A percentile compares a stretch with the other conserved stretches of the same genome.
These are phyloP conservation scores for Lecanicillium sp. DNA, from an alignment of 2,329 filamentous ascomycete species.

Conservation along the genomic window DNA sequence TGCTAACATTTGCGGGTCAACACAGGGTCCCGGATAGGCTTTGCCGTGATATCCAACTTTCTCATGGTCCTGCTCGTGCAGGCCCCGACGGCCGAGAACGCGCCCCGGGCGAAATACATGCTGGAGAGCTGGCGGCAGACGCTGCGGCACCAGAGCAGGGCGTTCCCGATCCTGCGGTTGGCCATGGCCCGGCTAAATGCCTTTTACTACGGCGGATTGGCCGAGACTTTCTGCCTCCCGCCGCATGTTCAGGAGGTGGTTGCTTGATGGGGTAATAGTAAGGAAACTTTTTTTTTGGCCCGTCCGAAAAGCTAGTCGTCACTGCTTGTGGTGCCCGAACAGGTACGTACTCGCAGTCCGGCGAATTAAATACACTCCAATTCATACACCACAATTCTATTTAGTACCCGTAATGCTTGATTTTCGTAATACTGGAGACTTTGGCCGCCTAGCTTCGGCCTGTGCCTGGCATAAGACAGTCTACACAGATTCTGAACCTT, in stretches of 20 bases:
- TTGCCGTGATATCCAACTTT: slow-evolving; percentile 17
- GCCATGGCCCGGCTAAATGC: slow-evolving; percentile 14
- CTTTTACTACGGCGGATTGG: slow-evolving; percentile 14
- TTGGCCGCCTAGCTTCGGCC: too few species aligned
- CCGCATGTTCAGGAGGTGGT: slow-evolving; percentile 14
- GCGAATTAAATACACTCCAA: too few species aligned
- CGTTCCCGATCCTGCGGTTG: slow-evolving; percentile 13
- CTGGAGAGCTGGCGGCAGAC: slow-evolving; percentile 16
- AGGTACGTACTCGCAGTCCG: too few species aligned
- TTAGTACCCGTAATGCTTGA: too few species aligned
- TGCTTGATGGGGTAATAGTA: neutral
- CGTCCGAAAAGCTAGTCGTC: neutral
- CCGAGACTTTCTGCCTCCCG: slow-evolving; percentile 15
- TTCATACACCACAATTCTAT: too few species aligned
- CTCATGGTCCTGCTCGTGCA: slow-evolving; percentile 16
- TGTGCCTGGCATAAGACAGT: too few species aligned
- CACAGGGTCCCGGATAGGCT: slow-evolving; percentile 14
- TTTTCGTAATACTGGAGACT: too few species aligned
- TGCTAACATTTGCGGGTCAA: neutral
- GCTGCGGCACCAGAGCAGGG: slow-evolving; percentile 14
- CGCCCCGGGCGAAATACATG: slow-evolving; percentile 14
- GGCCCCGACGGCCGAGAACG: slow-evolving; percentile 15
- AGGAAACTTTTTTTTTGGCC: neutral
- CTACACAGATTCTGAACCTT: too few species aligned
- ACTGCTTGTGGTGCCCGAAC: neutral